Base-by-base conservation (phyloP, 164 flowering plant species). In the Tetrastigma voinierianum region DNA sequence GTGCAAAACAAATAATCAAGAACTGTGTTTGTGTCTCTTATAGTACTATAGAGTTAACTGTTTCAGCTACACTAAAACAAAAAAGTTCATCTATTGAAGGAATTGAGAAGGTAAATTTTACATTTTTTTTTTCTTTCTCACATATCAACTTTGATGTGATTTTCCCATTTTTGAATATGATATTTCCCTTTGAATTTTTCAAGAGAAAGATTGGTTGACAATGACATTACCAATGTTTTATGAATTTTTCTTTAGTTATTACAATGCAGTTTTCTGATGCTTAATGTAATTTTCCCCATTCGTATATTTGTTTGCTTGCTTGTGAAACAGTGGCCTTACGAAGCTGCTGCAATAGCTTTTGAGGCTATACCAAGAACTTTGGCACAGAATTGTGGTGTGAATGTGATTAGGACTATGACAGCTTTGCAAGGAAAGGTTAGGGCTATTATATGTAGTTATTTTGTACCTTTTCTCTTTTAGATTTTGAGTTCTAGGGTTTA, bases 341-440 rank as follows among this genome's bases (percentile, higher is more conserved):
- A 95, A 86, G 98, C 98, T 82, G 98, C 97, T 63, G 98, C 98
- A 3, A 62, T 91, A 59, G 98, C 98, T 46, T 94, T 94, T 80
- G 98, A 94, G 77, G 96, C 98, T 62, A 94, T 94, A 20, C 97
- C 98, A 55, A 83, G 98, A n/a, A 94, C 98, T 45, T 68, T 94
- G 72, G 96, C 96, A 5, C 97, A 94, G 75, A 94, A 94, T 62
- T 94, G 96, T 80, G 98, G 98, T 21, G 96, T 94, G 15, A 91
- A 91, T 80, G 97, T 94, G 60, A 91, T 94, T 55, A 74, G 98
- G 48, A 90, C 91, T 9, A 94, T 94, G 96, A 94, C 97, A 48
- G 97, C 93, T n/a, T 64, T 94, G 73, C 97, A 90, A 71, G 98
- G 98, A 70, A 90, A 94, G 90, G 98, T 87, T 68, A 59, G 57